These are phyloP conservation scores for Cryphonectria radicalis DNA, from an alignment of 2,329 filamentous ascomycete species.

Conservation along the genomic window DNA sequence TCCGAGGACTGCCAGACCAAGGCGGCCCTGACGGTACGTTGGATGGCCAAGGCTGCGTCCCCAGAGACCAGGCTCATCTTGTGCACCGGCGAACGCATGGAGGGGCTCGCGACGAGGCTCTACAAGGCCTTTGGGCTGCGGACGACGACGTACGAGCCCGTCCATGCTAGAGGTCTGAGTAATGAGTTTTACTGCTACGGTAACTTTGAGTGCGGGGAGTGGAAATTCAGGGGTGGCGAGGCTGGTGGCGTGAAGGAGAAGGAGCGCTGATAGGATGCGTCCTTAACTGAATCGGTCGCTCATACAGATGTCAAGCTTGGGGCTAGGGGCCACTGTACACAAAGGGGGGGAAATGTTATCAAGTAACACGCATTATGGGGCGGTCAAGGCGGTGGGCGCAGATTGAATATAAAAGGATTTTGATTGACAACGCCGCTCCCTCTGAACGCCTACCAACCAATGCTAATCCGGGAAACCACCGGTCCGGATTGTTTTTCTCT, in stretches of 20 bases:
- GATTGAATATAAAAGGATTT: background rate
- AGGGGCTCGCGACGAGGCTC: slow-evolving; percentile 64
- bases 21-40: slow-evolving; percentile 75
- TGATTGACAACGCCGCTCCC: slow-evolving; percentile 5
- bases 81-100: slow-evolving; percentile 81
- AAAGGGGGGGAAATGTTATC: background rate
- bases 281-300: background rate
- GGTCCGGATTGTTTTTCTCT: slow-evolving; percentile 11
- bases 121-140: slow-evolving; percentile 66
- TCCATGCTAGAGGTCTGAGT: slow-evolving; percentile 73
- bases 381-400: background rate
- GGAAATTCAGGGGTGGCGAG: slow-evolving; percentile 48
- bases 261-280: slow-evolving; percentile 4
- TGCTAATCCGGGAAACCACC: slow-evolving; percentile 8
- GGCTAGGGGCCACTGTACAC: background rate
- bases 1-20: slow-evolving; percentile 83
- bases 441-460: slow-evolving; percentile 12
- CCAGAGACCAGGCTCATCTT: slow-evolving; percentile 55
- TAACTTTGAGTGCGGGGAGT: slow-evolving; percentile 69
- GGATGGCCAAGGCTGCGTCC: slow-evolving; percentile 59
- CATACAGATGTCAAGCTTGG: background rate
- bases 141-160: slow-evolving; percentile 70
- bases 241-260: slow-evolving; percentile 2
- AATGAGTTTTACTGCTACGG: slow-evolving; percentile 84
- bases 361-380: background rate